Conservation (phyloP, 805 yeast genomes). For the Zygoascus flipseniorum region DNA sequence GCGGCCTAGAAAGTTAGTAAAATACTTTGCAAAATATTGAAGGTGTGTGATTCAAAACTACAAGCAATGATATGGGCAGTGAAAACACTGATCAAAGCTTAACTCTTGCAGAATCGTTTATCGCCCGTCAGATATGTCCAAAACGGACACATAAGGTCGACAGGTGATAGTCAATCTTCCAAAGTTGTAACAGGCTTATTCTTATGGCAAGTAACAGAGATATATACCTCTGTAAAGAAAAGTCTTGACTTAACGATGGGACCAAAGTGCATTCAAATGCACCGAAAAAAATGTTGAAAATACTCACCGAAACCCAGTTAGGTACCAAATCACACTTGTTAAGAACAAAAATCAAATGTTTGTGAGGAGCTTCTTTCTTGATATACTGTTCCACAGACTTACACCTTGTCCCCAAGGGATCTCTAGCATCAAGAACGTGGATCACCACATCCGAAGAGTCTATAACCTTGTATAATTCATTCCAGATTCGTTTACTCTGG, state of each 20-base stretch:
- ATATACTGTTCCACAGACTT: constrained; percentile 87
- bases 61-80: constrained; percentile 42
- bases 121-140: constrained; percentile 33
- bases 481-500: constrained; percentile 98
- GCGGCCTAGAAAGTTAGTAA: constrained; percentile 61
- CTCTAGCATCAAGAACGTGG: constrained; percentile 95
- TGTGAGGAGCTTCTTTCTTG: constrained; percentile 89
- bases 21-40: background rate
- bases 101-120: constrained; percentile 68
- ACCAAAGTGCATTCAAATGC: constrained; percentile 2
- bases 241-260: constrained; percentile 65
- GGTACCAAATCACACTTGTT: constrained; percentile 98
- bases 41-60: constrained; percentile 82
- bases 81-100: constrained; percentile 38
- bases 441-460: constrained; percentile 97
- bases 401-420: constrained; percentile 95
- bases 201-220: constrained; percentile 33
- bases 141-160: constrained; percentile 38
- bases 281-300: constrained; percentile 6
- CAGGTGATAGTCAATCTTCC: constrained; percentile 69
- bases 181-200: constrained; percentile 93
- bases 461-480: constrained; percentile 91
- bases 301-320: constrained; percentile 98
- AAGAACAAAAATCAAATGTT: constrained; percentile 87
- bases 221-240: constrained; percentile 8